A percentile compares a stretch with the other conserved stretches of the same genome.
These are phyloP conservation scores for Plenodomus tracheiphilus DNA, from an alignment of 2,329 filamentous ascomycete genomes.

Conservation along the genomic window DNA sequence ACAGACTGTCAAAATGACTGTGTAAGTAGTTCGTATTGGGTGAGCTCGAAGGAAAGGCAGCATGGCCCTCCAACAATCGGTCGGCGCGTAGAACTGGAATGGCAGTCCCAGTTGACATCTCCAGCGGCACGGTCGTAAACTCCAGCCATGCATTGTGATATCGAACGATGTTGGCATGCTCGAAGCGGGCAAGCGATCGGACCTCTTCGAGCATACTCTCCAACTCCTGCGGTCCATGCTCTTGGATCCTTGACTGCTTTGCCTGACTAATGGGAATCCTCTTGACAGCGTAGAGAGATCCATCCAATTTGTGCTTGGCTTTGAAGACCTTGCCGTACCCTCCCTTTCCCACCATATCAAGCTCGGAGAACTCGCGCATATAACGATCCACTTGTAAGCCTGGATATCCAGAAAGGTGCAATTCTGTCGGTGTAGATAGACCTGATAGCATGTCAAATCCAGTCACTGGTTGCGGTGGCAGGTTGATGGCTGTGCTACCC, in stretches of 20 bases:
- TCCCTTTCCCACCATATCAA: slow-evolving; percentile 63
- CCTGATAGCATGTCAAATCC: slow-evolving; percentile 18
- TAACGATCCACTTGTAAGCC: slow-evolving; percentile 39
- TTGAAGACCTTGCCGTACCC: slow-evolving; percentile 68
- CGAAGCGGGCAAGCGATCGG: slow-evolving; percentile 62
- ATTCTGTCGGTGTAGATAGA: slow-evolving; percentile 15
- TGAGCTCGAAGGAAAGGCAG: slow-evolving; percentile 14
- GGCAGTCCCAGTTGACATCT: slow-evolving; percentile 6
- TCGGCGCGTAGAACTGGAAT: slow-evolving; percentile 17
- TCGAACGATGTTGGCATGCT: slow-evolving; percentile 68
- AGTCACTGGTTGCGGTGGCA: slow-evolving; percentile 14
- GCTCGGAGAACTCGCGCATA: slow-evolving; percentile 37
- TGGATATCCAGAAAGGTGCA: slow-evolving; percentile 32
- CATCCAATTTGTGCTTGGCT: slow-evolving; percentile 64
- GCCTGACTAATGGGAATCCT: slow-evolving; percentile 62
- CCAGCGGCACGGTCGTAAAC: slow-evolving; percentile 28
- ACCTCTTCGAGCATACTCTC: slow-evolving; percentile 64
- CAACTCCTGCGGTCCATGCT: slow-evolving; percentile 56
- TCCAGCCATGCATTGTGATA: slow-evolving; percentile 70
- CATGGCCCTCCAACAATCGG: slow-evolving; percentile 29
- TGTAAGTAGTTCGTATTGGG: slow-evolving; percentile 14
- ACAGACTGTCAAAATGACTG: slow-evolving; percentile 16
- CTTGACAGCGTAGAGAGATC: slow-evolving; percentile 66
- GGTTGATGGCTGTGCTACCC: slow-evolving; percentile 5
- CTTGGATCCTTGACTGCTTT: slow-evolving; percentile 56